Conservation (phyloP, 2,329 filamentous ascomycete genomes). For the Penicillium sp. region DNA sequence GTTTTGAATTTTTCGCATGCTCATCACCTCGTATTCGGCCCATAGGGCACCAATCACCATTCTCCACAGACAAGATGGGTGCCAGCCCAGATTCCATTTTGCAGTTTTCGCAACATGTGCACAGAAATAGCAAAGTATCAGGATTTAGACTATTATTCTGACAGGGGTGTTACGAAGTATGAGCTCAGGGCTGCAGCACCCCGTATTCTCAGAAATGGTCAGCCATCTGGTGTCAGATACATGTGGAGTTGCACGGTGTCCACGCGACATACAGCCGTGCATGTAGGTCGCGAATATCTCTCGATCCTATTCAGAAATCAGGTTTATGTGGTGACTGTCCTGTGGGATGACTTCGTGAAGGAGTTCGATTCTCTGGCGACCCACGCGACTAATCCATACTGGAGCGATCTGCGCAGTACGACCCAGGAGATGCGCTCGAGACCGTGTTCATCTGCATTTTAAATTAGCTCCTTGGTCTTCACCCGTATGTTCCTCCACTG, state of each 20-base stretch:
- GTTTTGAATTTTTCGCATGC: background rate
- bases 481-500: background rate
- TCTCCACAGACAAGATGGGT: background rate
- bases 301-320: no score
- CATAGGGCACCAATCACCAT: constrained; percentile 5
- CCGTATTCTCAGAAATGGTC: background rate
- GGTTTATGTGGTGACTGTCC: background rate
- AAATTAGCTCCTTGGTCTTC: background rate
- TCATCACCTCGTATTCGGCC: constrained; percentile 8
- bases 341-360: background rate
- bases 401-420: background rate
- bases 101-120: background rate
- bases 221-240: background rate
- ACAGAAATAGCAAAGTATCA: background rate
- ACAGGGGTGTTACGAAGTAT: background rate
- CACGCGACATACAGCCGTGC: no score
- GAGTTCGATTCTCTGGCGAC: background rate
- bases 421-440: background rate
- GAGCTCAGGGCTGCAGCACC: background rate
- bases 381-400: background rate
- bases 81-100: background rate
- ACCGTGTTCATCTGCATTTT: background rate
- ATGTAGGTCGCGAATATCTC: background rate
- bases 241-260: background rate
- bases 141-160: background rate